Base-by-base conservation (phyloP, 306 rosid genomes). In the Cyamopsis tetragonoloba region DNA sequence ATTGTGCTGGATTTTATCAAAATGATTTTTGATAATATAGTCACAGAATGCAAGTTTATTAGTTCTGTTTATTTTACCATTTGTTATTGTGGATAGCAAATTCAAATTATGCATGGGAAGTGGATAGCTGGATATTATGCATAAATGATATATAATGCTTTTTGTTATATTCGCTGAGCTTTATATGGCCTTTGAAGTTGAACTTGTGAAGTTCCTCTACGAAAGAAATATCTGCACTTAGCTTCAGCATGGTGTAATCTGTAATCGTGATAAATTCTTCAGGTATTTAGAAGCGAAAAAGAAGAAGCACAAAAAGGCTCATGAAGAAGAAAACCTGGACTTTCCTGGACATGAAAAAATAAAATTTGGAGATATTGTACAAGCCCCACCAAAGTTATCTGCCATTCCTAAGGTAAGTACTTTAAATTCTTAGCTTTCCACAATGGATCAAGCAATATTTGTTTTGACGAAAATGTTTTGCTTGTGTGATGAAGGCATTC, bases 351-450 rank as follows among this genome's bases (percentile, higher is more conserved):
- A 44, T 0, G 98, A 93, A 71, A 68, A 88, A 62, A 79, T 93
- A 42, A 73, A 78, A 79, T 93, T 89, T 75, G 98, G 98, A 56
- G 98, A 93, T 64, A 85, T 89, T 32, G 98, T 89, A 62, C 80
- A 83, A 81, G 98, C 95, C 51, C 98, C 98, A 42, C 95, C 91
- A 10, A 93, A 93, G 83, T 73, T 93, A 57, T 65, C 77, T 44
- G 55, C 64, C 19, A 72, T 56, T 75, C 89, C 95, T 2, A 93
- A 80, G 95, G 98, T 89, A 84, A 70, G 62, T 27, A 63, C 19
- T 23, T 72, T 15, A 49, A 53, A 48, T 46, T 68, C 37, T 58
- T 23, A 24, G 39, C 49, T 59, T 54, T 56, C 65, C 31, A 32
- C 70, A 31, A 51, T 56, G 17, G 24, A 44, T 61, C 41, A 22